Base-by-base conservation (phyloP, 2,329 filamentous ascomycete genomes). In the Aureobasidium leucospermi region DNA sequence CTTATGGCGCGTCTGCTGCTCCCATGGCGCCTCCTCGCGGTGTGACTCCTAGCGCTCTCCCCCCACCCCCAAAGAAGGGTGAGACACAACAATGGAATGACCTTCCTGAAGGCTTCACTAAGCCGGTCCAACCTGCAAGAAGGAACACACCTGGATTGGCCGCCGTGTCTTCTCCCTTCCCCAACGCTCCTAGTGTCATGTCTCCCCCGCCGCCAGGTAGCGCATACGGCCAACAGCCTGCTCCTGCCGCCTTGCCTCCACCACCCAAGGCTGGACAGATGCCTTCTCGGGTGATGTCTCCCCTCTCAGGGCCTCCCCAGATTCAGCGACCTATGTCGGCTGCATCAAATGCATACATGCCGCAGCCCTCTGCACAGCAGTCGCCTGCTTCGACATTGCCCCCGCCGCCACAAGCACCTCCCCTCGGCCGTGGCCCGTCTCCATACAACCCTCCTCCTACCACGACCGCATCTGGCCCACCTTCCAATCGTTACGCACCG, bases 61-160 rank as follows among this genome's bases (percentile, higher is more conserved):
- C 84, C 42, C 86, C 90, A 23, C 84, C 89, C 16, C 84, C 89
- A 9, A 85, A 84, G 68, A 78, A 83, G 60, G 86, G 85, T 69
- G 87, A 88, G 64, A 86, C 86, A 63, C 84, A 86, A 31, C 88
- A 89, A 66, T 99, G 94, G 94, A 99, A 99, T 67, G 94, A 99
- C 73, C 87, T 95, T 55, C 94, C 94, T 1, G 82, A 96, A 67
- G 88, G 76, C 59, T 85, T 97, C 65, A 71, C 76, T 47, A 90
- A 93, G 76, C 77, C 82, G 58, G 81, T 87, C n/a, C 61, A 68
- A 4, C 81, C 83, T 13, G 81, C 86, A 23, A 85, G 92, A 65
- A 84, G 87, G 69, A 80, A 81, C 47, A 96, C 93, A 1, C 90
- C 92, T 2, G 85, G 80, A 59, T 69, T 75, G 45, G 82, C 85